A percentile compares a stretch with the other conserved stretches of the same genome.
These are phyloP conservation scores for sunflower (Helianthus annuus) DNA, from an alignment of 129 eudicot genomes.

Conservation along the genomic window HanXRQr2.0-SUNRISE NC_035444.2:34249009-34249508, in stretches of 20 bases:
- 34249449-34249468: too few species aligned
- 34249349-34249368: conserved; percentile 4
- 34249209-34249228: conserved; percentile 29
- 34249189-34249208: conserved; percentile 29
- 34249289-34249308: conserved; percentile 20
- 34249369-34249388: background rate
- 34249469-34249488: too few species aligned
- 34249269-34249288: conserved; percentile 33
- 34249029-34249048: too few species aligned
- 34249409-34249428: too few species aligned
- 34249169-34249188: conserved; percentile 25
- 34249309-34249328: conserved; percentile 4
- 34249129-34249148: background rate
- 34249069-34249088: too few species aligned
- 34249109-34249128: too few species aligned
- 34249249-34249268: conserved; percentile 36
- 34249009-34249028: too few species aligned
- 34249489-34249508: too few species aligned
- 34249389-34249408: too few species aligned
- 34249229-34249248: conserved; percentile 17
- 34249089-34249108: too few species aligned
- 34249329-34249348: conserved; percentile 24
- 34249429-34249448: too few species aligned
- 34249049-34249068: too few species aligned
- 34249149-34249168: conserved; percentile 24